These are phyloP conservation scores for Arachnopeziza araneosa DNA, from an alignment of 2,329 filamentous ascomycete species.

Conservation along the genomic window DNA sequence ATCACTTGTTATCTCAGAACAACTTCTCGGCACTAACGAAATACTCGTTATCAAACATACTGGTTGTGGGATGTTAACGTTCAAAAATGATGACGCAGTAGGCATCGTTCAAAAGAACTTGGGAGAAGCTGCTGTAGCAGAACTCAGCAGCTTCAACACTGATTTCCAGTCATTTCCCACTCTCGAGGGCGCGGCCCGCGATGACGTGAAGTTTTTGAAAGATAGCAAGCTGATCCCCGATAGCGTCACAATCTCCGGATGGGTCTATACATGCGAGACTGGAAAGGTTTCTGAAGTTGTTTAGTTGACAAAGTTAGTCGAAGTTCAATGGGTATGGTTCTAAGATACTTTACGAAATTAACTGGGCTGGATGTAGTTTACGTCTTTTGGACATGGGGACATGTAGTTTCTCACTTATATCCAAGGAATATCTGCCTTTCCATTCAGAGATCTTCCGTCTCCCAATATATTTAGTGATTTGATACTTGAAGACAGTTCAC, in stretches of 20 bases:
- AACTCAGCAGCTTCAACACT: constrained; percentile 28
- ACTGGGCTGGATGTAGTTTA: too few relatives aligned
- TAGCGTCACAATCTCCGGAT: constrained; percentile 59
- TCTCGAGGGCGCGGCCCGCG: constrained; percentile 56
- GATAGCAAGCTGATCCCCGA: constrained; percentile 53
- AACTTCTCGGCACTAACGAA: constrained; percentile 70
- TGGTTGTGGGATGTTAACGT: constrained; percentile 67
- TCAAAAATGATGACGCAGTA: constrained; percentile 53
- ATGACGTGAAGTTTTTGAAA: constrained; percentile 61
- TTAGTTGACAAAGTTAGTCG: constrained; percentile 18
- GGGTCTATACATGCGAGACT: constrained; percentile 73
- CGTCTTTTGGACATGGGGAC: too few relatives aligned
- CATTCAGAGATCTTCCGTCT: too few relatives aligned
- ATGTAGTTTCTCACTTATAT: too few relatives aligned
- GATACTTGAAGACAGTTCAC: too few relatives aligned
- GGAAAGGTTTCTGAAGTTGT: constrained; percentile 52
- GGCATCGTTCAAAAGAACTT: constrained; percentile 53
- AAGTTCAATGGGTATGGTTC: not conserved
- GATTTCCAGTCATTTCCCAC: constrained; percentile 46
- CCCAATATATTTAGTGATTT: too few relatives aligned
- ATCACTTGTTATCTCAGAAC: constrained; percentile 72
- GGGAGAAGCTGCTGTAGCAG: constrained; percentile 37
- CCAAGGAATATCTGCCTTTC: too few relatives aligned
- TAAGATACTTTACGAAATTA: too few relatives aligned
- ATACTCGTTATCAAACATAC: constrained; percentile 51